Evolutionary conservation across 2,329 filamentous ascomycete species (phyloP).

Genomic region (Fusarium newnesense): DNA sequence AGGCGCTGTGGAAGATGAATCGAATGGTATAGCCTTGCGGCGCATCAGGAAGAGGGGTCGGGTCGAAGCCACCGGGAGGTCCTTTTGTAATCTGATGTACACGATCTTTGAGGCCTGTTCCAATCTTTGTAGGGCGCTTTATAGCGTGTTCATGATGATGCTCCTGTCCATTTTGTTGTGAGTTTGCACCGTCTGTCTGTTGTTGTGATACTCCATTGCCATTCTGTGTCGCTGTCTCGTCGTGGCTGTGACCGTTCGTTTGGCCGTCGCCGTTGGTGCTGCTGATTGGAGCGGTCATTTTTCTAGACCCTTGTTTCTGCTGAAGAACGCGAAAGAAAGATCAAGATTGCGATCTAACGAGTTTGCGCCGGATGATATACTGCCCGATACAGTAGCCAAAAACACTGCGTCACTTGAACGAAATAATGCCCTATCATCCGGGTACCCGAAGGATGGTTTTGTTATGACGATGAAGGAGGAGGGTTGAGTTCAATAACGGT

Average conservation of each 20-base stretch:
- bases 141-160: conserved; percentile 17
- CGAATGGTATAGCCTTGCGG: conserved; percentile 85
- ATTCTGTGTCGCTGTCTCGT: conserved; percentile 2
- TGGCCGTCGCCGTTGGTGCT: conserved; percentile 14
- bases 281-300: conserved; percentile 32
- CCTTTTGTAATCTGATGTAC: conserved; percentile 43
- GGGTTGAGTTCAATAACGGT: conserved; percentile 12
- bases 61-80: conserved; percentile 82
- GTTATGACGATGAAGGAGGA: conserved; percentile 3
- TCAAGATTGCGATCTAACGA: not conserved
- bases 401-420: conserved; percentile 4
- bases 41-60: conserved; percentile 78
- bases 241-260: conserved; percentile 19
- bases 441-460: not conserved
- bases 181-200: not conserved
- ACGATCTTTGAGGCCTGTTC: conserved; percentile 40
- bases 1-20: conserved; percentile 84
- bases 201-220: conserved; percentile 7
- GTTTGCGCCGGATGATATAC: conserved; percentile 17
- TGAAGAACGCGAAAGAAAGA: conserved; percentile 4
- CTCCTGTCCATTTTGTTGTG: conserved; percentile 8
- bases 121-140: conserved; percentile 15
- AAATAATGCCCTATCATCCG: not conserved
- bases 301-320: conserved; percentile 5
- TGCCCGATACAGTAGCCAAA: not conserved